A percentile compares a stretch with the other conserved stretches of the same genome.
Evolutionary conservation across 2,329 filamentous ascomycete species (phyloP).

Genomic region (Alternaria viburni): DNA sequence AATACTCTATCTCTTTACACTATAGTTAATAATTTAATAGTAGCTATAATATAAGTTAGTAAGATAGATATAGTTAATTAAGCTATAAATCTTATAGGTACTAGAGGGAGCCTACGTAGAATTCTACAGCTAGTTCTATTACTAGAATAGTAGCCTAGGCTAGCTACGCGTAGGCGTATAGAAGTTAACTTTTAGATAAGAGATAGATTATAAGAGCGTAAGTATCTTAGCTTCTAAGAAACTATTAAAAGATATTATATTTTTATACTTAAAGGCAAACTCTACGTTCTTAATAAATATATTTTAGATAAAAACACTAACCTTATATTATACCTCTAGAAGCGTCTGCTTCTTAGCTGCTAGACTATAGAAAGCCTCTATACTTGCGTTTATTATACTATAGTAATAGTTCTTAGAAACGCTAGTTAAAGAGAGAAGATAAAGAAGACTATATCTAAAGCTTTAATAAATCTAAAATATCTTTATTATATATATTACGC

Average conservation of each 20-base stretch:
- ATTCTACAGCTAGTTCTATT: neutral
- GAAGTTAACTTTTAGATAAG: slow-evolving; percentile 6
- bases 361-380: neutral
- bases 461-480: neutral
- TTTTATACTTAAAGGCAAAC: slow-evolving; percentile 1
- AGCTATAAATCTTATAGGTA: neutral
- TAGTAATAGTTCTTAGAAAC: neutral
- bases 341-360: neutral
- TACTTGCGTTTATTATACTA: neutral
- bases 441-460: slow-evolving; percentile 1
- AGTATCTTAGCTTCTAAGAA: neutral
- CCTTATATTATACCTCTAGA: neutral
- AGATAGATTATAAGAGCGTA: neutral
- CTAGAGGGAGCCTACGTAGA: neutral
- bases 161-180: slow-evolving; percentile 4
- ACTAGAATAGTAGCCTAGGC: slow-evolving; percentile 1
- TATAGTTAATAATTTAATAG: neutral
- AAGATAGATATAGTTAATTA: neutral
- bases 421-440: neutral
- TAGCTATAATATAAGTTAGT: neutral
- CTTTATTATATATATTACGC: neutral
- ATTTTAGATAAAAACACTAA: neutral
- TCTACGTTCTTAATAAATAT: neutral
- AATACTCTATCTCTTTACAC: neutral
- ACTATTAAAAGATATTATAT: neutral